Evolutionary conservation across 1,139 yeast species (phyloP), one percentile per base, ranked within the genome.

Genomic region (Nakaseomyces uthaithaninus): DNA sequence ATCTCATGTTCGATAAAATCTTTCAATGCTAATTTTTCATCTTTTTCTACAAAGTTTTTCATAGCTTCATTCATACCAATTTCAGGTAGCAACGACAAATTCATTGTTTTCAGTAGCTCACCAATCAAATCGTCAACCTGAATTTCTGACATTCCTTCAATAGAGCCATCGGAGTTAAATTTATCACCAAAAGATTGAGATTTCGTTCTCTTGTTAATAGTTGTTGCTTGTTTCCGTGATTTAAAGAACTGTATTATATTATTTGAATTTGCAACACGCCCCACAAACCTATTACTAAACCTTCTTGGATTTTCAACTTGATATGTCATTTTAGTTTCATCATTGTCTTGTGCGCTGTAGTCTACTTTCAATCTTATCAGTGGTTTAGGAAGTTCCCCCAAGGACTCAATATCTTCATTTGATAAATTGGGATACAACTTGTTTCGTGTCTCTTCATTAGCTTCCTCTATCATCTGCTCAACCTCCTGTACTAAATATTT

Each of bases 251-350:
- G 80, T 2, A 91, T 75, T 8, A 89, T 85, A 52, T 89, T 94
- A 53, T 84, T 81, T 9, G 81, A 77, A 57, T 91, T 91, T 10
- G 98, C 98, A 3, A 91, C 94, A 47, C 70, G 71, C 0, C 95
- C 96, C 5, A 85, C 94, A 67, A 89, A 93, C 51, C 85, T 66
- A 54, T 89, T 86, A 4, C 96, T 86, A 51, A 91, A 85, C 45
- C 96, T 64, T 42, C 94, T 70, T 0, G 95, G 85, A 54, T 91
- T 89, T 53, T 89, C 98, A 27, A 91, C 85, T 50, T 87, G 95
- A 53, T 74, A 89, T 3, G 89, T 94, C 6, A 59, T 46, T 25
- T 44, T 44, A 1, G 55, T 45, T 17, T 45, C 45, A 10, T 40
- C 42, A 17, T 42, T 48, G 8, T 39, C 40, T 4, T 55, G 54